These are phyloP conservation scores for Hanseniaspora thailandica DNA, from an alignment of 805 yeast genomes.

Conservation along the genomic window DNA sequence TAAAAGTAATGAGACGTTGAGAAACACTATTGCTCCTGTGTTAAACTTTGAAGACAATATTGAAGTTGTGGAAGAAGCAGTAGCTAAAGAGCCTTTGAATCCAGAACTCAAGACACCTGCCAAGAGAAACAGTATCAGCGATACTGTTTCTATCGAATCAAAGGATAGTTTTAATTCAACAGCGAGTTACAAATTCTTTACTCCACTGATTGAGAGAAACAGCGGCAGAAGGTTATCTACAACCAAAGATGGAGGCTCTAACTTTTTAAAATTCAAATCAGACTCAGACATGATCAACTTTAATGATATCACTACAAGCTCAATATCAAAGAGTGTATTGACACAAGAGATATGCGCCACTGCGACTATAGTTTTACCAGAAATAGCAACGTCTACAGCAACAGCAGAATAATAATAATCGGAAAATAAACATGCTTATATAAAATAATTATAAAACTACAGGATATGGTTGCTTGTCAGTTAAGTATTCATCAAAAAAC, in stretches of 20 bases:
- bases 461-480: not conserved
- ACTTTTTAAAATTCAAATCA: not conserved
- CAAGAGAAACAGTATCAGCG: not conserved
- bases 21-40: not conserved
- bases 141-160: not conserved
- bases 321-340: not conserved
- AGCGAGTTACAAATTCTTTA: not conserved
- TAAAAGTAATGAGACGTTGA: not conserved
- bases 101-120: not conserved
- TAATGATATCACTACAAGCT: not conserved
- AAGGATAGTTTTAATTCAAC: not conserved
- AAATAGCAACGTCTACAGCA: not conserved
- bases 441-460: not conserved
- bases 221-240: not conserved
- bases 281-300: not conserved
- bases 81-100: not conserved
- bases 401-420: not conserved
- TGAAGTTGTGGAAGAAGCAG: not conserved
- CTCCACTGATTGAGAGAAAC: conserved; percentile 1
- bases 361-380: conserved; percentile 5
- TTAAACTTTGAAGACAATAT: not conserved
- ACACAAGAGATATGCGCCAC: conserved; percentile 6
- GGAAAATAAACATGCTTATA: not conserved
- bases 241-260: not conserved
- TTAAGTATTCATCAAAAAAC: conserved; percentile 28